Evolutionary conservation across 371 early-diverging fungal species (phyloP).

Genomic region (Syncephalastrum monosporum): DNA sequence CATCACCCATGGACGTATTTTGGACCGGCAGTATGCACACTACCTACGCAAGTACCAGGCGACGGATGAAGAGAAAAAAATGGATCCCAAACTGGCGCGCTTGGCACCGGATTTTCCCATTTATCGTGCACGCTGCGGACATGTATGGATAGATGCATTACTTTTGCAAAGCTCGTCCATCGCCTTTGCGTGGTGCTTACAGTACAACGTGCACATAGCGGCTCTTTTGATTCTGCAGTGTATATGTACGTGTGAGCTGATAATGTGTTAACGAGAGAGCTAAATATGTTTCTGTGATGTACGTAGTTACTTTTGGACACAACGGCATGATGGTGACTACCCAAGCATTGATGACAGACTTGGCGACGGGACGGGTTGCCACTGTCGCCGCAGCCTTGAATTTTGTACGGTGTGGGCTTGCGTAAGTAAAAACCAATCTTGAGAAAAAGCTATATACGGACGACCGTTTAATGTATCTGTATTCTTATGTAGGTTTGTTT

Average conservation of each 20-base stretch:
- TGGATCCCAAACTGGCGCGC: no score
- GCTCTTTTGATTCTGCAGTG: constrained; percentile 29
- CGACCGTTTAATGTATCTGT: no score
- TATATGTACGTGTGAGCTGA: constrained; percentile 17
- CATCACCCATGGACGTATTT: constrained; percentile 6
- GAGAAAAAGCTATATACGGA: no score
- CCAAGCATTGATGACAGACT: constrained; percentile 35
- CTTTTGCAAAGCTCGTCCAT: constrained; percentile 15
- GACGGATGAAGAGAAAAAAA: no score
- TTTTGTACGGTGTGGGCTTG: constrained; percentile 36
- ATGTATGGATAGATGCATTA: constrained; percentile 19
- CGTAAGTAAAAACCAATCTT: constrained; percentile 13
- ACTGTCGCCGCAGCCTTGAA: constrained; percentile 45
- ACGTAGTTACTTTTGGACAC: not conserved
- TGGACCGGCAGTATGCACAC: constrained; percentile 6
- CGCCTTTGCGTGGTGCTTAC: constrained; percentile 31
- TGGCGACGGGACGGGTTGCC: constrained; percentile 38
- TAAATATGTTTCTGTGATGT: not conserved
- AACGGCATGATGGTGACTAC: constrained; percentile 18
- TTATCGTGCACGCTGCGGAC: constrained; percentile 28
- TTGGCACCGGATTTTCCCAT: constrained; percentile 24
- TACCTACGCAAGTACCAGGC: no score
- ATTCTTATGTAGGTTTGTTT: constrained; percentile 8
- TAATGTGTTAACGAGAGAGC: no score
- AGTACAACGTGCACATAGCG: constrained; percentile 24